Evolutionary conservation across 306 rosid species (phyloP).

Genomic region (Vigna unguiculata): DNA sequence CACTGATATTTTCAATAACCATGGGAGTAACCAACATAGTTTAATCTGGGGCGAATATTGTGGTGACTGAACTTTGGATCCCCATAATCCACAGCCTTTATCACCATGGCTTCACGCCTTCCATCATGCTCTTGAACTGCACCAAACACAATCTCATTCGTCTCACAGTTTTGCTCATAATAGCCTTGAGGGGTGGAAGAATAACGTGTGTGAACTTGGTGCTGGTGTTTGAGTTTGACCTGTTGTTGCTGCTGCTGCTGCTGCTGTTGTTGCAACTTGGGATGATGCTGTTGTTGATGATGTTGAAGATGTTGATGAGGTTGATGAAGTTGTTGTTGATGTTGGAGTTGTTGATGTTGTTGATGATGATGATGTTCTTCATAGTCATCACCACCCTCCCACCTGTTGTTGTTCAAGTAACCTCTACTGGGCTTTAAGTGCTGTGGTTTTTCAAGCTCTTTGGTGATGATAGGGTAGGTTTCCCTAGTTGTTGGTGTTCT

Average conservation of each 20-base stretch:
- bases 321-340: constrained; percentile 41
- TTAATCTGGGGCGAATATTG: constrained; percentile 74
- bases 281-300: constrained; percentile 39
- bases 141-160: constrained; percentile 94
- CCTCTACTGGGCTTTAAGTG: constrained; percentile 58
- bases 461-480: constrained; percentile 64
- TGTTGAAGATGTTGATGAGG: too few relatives aligned
- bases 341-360: constrained; percentile 48
- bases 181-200: constrained; percentile 70
- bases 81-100: constrained; percentile 89
- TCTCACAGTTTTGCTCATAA: constrained; percentile 78
- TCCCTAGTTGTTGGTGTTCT: constrained; percentile 62
- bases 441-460: constrained; percentile 71
- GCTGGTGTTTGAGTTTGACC: constrained; percentile 55
- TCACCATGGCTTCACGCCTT: constrained; percentile 85
- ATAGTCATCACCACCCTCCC: constrained; percentile 65
- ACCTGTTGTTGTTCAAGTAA: constrained; percentile 57
- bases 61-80: constrained; percentile 75
- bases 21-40: constrained; percentile 68
- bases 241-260: constrained; percentile 38
- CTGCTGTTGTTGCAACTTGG: constrained; percentile 35
- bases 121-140: constrained; percentile 95
- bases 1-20: constrained; percentile 57
- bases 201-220: constrained; percentile 66
- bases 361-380: constrained; percentile 48